These are phyloP conservation scores for Platanthera zijinensis DNA, from an alignment of 106 monocot genomes.

Conservation along the genomic window DNA sequence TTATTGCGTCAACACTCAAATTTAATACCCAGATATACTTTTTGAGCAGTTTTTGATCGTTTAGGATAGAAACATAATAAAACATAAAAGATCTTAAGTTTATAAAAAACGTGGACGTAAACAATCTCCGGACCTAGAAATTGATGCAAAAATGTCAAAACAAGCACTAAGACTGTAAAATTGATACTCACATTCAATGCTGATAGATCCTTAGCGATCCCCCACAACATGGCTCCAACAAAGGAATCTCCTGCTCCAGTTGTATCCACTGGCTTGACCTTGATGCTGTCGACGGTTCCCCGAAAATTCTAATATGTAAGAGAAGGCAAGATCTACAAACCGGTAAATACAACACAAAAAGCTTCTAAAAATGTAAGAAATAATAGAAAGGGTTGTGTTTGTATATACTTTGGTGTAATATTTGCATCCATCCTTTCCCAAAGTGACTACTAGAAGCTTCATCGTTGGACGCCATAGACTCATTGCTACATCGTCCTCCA, in stretches of 20 bases:
- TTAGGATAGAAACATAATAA: no score
- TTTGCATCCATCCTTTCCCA: constrained; percentile 55
- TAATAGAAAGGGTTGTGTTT: not conserved
- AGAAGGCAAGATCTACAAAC: not conserved
- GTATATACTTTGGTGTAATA: constrained; percentile 59
- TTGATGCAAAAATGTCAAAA: no score
- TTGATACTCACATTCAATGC: constrained; percentile 28
- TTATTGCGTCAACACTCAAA: no score
- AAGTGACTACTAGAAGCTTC: constrained; percentile 50
- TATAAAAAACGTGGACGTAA: no score
- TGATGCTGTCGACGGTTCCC: constrained; percentile 30
- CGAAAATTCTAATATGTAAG: constrained; percentile 34
- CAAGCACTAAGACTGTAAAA: not conserved
- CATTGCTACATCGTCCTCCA: constrained; percentile 48
- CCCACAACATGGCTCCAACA: constrained; percentile 40
- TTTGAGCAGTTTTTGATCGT: no score
- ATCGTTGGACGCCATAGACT: constrained; percentile 34
- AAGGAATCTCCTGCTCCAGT: constrained; percentile 72
- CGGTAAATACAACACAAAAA: not conserved
- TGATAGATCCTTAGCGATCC: constrained; percentile 37
- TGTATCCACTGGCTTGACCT: constrained; percentile 49
- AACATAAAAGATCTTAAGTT: no score
- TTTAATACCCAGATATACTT: no score
- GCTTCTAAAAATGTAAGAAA: not conserved
- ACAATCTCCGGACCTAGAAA: no score